Evolutionary conservation across 2,329 filamentous ascomycete genomes (phyloP), one percentile per base, ranked within the genome.

Genomic region (Aspergillus pseudoglaucus): DNA sequence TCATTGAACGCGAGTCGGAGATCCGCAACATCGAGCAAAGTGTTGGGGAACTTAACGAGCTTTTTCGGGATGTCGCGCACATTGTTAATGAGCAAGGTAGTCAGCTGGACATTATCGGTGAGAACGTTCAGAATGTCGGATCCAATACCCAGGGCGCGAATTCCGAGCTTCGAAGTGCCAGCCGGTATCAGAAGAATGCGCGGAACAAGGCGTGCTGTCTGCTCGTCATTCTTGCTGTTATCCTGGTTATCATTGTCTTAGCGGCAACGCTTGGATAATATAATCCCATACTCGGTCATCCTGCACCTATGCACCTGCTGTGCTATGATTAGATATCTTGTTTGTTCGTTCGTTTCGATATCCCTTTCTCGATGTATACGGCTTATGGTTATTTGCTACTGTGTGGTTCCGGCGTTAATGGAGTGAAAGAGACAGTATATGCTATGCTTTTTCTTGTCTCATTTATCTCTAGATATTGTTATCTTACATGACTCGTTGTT

Each of bases 1-100:
- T 98, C 63, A 85, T 94, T 52, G 91, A 98, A 76, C 90, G 94
- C 46, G 93, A 98, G 69, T 84, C 89, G 48, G 93, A 98, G 74
- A 98, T 98, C 57, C 85, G 90, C 53, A 94, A 95, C 65, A 98
- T 98, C 61, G 93, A 97, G 73, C 90, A 96, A 69, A 90, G 88
- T 47, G 93, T 98, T 6, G 87, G 87, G 47, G 93, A 98, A 62
- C 75, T 98, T 53, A 98, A 98, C 61, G 93, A 97, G 63, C 79
- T 98, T 39, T 98, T 98, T 77, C 81, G 90, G 53, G 91, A 98
- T 73, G 90, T 98, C n/a, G 93, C 91, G 42, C 90, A 95, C 68
- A 96, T 98, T 68, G 90, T 98, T 44, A 83, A 83, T 52, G 91
- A 97, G 71, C 93, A 98, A 72, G 93, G 93, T 44, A 87, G 89